These are phyloP conservation scores for Gorgonomyces haynaldii DNA, from an alignment of 192 early-diverging fungal species.

Conservation along the genomic window DNA sequence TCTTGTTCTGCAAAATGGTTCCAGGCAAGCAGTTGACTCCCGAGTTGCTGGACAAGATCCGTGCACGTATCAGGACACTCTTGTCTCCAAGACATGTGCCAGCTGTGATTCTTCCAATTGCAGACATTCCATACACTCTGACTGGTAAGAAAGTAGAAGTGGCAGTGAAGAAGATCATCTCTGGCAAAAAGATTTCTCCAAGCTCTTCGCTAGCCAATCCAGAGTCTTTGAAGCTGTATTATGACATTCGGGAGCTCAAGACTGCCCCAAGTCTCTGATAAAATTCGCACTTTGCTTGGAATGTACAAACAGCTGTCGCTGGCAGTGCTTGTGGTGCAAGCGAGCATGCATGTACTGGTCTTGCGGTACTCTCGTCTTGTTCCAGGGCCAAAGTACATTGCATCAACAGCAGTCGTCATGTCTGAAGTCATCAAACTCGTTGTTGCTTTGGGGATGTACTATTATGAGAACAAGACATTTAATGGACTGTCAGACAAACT, in stretches of 20 bases:
- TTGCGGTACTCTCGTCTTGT: background rate
- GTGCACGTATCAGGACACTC: slow-evolving; percentile 62
- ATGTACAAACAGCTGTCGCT: too few relatives aligned
- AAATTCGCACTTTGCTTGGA: too few relatives aligned
- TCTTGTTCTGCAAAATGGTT: slow-evolving; percentile 82
- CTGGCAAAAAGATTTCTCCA: slow-evolving; percentile 69
- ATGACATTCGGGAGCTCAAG: background rate
- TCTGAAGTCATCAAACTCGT: background rate
- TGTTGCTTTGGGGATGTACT: background rate
- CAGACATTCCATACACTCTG: slow-evolving; percentile 86
- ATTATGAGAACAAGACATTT: background rate
- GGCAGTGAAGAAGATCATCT: slow-evolving; percentile 78
- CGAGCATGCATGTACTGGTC: background rate
- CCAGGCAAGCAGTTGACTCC: slow-evolving; percentile 42
- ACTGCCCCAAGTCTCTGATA: background rate
- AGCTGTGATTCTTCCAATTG: slow-evolving; percentile 63
- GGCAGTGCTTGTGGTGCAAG: background rate
- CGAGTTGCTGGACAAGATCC: slow-evolving; percentile 59
- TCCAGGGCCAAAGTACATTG: slow-evolving; percentile 2
- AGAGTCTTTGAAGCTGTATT: slow-evolving; percentile 68
- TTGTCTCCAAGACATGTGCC: slow-evolving; percentile 88
- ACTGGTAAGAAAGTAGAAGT: slow-evolving; percentile 98
- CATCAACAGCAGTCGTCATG: slow-evolving; percentile 9
- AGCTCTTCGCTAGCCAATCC: slow-evolving; percentile 80
- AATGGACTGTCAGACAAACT: background rate